Evolutionary conservation across 2,329 filamentous ascomycete genomes (phyloP).

Genomic region (Arthrobotrys sinensis): DNA sequence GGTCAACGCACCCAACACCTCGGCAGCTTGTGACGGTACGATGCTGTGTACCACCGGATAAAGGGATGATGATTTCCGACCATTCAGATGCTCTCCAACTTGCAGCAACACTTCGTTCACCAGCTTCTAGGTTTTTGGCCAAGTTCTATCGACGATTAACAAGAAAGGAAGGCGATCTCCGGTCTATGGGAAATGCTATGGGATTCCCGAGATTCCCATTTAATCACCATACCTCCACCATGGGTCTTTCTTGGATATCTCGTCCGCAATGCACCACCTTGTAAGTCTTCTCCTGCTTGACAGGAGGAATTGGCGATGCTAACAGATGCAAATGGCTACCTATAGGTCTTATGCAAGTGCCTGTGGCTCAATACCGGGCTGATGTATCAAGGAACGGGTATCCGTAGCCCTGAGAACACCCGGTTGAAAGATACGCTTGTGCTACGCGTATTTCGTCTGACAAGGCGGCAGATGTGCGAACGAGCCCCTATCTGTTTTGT

Average conservation of each 20-base stretch:
- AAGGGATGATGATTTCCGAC: constrained; percentile 53
- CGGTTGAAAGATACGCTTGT: not conserved
- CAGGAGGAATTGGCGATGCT: constrained; percentile 17
- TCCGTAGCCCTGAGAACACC: not conserved
- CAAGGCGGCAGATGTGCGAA: not conserved
- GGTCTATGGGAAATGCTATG: constrained; percentile 5
- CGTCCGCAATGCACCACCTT: not conserved
- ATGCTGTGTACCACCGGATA: constrained; percentile 43
- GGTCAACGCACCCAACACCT: constrained; percentile 39
- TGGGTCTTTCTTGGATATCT: constrained; percentile 12
- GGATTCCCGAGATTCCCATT: constrained; percentile 38
- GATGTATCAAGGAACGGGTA: not conserved
- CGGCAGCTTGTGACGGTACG: constrained; percentile 26
- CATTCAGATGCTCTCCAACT: constrained; percentile 48
- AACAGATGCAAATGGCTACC: constrained; percentile 2
- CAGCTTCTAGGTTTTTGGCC: constrained; percentile 28
- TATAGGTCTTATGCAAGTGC: not conserved
- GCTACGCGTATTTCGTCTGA: constrained; percentile 17
- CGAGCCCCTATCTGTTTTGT: not conserved
- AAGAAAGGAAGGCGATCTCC: not conserved
- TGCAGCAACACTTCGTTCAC: constrained; percentile 44
- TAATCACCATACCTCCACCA: not conserved
- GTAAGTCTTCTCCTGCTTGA: constrained; percentile 3
- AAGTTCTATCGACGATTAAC: constrained; percentile 7
- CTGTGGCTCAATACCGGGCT: not conserved